phyloP scores from a whole-genome alignment of 495 filamentous ascomycete species.

The Cercophora samala region DNA sequence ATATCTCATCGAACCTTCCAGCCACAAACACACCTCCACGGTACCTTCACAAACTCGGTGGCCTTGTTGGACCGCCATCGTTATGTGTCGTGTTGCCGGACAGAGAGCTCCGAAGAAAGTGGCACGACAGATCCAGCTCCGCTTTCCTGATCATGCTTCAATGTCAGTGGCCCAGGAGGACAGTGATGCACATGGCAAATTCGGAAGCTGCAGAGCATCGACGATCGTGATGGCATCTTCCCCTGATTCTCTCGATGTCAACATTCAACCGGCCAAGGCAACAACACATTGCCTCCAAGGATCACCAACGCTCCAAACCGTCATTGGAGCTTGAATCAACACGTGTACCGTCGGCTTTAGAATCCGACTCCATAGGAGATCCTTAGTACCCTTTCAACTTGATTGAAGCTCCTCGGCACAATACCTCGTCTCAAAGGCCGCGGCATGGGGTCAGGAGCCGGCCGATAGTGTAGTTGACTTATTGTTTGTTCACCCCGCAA shows the following conservation, averaged over 20 bases:
- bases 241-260: not conserved
- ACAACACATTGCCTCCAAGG: not conserved
- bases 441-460: not conserved
- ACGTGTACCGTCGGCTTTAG: not conserved
- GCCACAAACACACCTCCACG: not conserved
- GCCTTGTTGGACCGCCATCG: too few species aligned
- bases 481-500: not conserved
- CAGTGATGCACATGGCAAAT: not conserved
- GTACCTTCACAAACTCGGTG: not conserved
- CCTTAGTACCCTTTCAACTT: not conserved
- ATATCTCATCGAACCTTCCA: not conserved
- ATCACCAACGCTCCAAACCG: not conserved
- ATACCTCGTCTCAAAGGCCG: not conserved
- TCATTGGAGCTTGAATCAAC: not conserved
- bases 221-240: not conserved
- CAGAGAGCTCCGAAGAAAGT: not conserved
- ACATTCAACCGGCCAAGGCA: not conserved
- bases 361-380: not conserved
- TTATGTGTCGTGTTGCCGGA: not conserved
- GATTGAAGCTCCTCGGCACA: not conserved
- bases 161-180: not conserved
- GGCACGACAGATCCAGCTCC: not conserved
- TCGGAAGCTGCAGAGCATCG: conserved; percentile 6
- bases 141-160: not conserved
- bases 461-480: not conserved